Conservation (phyloP, 139 green algal species). For the Raphidocelis subcapitata region DNA sequence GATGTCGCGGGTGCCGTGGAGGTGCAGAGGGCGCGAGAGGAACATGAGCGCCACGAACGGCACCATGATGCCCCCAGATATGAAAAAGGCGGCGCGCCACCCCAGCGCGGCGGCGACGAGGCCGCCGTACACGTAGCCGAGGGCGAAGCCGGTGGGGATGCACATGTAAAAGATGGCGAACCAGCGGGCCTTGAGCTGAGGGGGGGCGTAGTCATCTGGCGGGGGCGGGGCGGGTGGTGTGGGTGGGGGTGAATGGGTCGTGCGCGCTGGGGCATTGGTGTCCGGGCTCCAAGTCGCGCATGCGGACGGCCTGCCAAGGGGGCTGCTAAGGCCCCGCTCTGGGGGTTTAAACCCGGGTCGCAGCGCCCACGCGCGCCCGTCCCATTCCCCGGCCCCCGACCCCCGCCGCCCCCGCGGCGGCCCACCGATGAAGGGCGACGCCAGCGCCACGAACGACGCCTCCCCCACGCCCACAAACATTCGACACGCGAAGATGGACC, state of each 20-base stretch:
- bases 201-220: constrained; percentile 89
- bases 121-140: constrained; percentile 86
- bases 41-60: constrained; percentile 76
- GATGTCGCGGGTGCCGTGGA: constrained; percentile 43
- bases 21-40: constrained; percentile 53
- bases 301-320: too few relatives aligned
- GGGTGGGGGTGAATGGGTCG: background rate
- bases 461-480: constrained; percentile 90
- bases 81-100: constrained; percentile 86
- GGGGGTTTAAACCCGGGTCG: too few relatives aligned
- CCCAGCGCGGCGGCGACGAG: constrained; percentile 44
- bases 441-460: constrained; percentile 91
- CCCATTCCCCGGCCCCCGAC: too few relatives aligned
- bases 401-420: too few relatives aligned
- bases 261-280: background rate
- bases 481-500: constrained; percentile 60
- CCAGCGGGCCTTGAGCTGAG: constrained; percentile 70
- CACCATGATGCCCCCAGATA: constrained; percentile 74
- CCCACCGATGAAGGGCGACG: constrained; percentile 91
- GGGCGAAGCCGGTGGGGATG: constrained; percentile 81
- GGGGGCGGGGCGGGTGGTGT: background rate
- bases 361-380: too few relatives aligned
- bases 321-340: too few relatives aligned
- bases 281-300: too few relatives aligned
- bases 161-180: constrained; percentile 91